Evolutionary conservation across 192 early-diverging fungal species (phyloP), one percentile per base, ranked within the genome.

Genomic region (Coemansia brasiliensis): DNA sequence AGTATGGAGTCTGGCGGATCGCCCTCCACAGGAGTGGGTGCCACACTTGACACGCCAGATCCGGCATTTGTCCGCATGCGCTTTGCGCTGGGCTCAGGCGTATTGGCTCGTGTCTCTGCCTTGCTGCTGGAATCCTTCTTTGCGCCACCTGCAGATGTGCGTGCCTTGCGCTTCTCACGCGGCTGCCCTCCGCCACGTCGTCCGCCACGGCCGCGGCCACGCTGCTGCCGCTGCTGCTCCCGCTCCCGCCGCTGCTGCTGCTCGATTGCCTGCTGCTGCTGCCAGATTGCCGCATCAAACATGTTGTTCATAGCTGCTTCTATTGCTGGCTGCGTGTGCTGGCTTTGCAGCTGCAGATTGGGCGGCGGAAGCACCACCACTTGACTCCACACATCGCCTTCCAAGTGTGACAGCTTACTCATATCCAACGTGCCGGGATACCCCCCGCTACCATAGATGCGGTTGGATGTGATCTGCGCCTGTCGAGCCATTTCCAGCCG

Each of bases 151-250:
- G 32, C 53, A 29, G 67, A 22, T 2, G 57, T 56, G n/a, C 61
- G 55, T 16, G 65, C 56, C 68, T 71, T 70, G 56, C 74, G 74
- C 53, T 78, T 78, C 53, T 78, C 68, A 54, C 64, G 67, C 24
- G 22, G 35, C 6, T 29, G 40, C 6, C 48, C 60, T 48, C 55
- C 57, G 21, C 65, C 63, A 29, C 67, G 63, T 32, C 67, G 58
- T 37, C 62, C 54, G 16, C 73, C 73, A 17, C 73, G 27, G 37
- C 62, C 67, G 16, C 63, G 45, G 4, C 74, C 74, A 25, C 74
- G 64, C 17, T 51, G 50, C 20, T 43, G 46, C 38, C 49, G 49
- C 55, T 25, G 49, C 27, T 60, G 64, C 40, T 67, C 61, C 16
- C 67, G 60, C 24, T 61, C 52, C 32, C 43, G 46, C 46, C 68